Evolutionary conservation across 208 protist genomes (phyloP), one percentile per base, ranked within the genome.

Genomic region (Leptomonas pyrrhocoris): DNA sequence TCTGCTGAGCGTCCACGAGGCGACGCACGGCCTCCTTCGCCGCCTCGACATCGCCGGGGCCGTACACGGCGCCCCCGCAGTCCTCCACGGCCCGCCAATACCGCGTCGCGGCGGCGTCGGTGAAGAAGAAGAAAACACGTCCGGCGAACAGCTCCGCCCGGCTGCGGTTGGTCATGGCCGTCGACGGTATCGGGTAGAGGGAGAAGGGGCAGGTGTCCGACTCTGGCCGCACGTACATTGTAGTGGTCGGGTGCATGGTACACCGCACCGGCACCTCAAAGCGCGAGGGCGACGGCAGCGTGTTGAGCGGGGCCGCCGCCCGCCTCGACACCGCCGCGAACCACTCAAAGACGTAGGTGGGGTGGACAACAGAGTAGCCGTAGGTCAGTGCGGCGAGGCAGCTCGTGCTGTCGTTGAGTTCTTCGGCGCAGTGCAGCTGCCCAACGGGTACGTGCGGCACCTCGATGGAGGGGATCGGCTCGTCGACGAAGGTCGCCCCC

Each of bases 331-430:
- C 67, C 5, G 83, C 77, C 2, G 83, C 84, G 58, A 92, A 93
- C 88, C 86, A 94, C 82, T 94, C 86, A 34, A 91, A 77, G 8
- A 94, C 78, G 67, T 94, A 96, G 21, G 73, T 80, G 12, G 86
- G 80, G 50, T 83, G 77, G 43, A 94, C 88, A 8, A 94, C 57
- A 9, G 88, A 86, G 77, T 90, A 93, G 50, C 86, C 88, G 42
- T 65, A 74, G 55, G 86, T 83, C 25, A 96, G 70, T 28, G 90
- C 88, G 21, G 81, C 54, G 25, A 95, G 66, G 72, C 85, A 86
- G 60, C 49, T 63, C 9, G 67, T 51, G 46, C 76, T 86, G 75
- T 95, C 86, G 50, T 68, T 77, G n/a, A 95, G 55, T 34, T 78
- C 67, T 25, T 86, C 77, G 4, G 72, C 71, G 25, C 84, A 89